phyloP scores from a whole-genome alignment of 2,329 filamentous ascomycete species.

The Pyrenochaeta sp. region DNA sequence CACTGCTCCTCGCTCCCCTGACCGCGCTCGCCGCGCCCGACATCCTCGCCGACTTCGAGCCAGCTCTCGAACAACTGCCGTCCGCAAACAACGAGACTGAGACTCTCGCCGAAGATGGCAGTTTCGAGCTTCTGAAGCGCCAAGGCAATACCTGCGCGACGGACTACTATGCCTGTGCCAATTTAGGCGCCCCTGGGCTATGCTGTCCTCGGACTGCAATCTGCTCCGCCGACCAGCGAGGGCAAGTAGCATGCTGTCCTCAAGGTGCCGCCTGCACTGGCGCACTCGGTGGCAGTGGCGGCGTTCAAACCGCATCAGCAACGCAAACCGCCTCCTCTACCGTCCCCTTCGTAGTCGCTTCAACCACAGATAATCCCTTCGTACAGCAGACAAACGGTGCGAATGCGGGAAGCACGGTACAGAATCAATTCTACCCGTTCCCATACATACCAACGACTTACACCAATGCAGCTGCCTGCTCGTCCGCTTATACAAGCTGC shows the following conservation, averaged over 20 bases:
- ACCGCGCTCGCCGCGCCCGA: conserved; percentile 40
- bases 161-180: conserved; percentile 62
- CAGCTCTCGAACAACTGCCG: conserved; percentile 33
- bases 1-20: conserved; percentile 40
- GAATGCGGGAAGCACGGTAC: conserved; percentile 50
- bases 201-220: conserved; percentile 64
- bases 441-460: conserved; percentile 63
- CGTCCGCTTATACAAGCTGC: conserved; percentile 63
- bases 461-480: conserved; percentile 60
- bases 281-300: conserved; percentile 48
- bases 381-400: conserved; percentile 32
- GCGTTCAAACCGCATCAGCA: conserved; percentile 25
- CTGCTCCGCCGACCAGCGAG: conserved; percentile 64
- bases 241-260: conserved; percentile 70
- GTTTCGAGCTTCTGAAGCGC: conserved; percentile 43
- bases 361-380: conserved; percentile 28
- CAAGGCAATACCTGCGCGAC: conserved; percentile 58
- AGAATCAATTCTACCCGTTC: conserved; percentile 62
- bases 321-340: conserved; percentile 26
- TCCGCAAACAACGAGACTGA: conserved; percentile 34
- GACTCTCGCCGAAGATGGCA: conserved; percentile 28
- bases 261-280: conserved; percentile 66
- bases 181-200: conserved; percentile 60
- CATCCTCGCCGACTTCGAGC: conserved; percentile 41
- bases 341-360: conserved; percentile 28